Base-by-base conservation (phyloP, 805 yeast genomes). In the Saturnispora sekii region DNA sequence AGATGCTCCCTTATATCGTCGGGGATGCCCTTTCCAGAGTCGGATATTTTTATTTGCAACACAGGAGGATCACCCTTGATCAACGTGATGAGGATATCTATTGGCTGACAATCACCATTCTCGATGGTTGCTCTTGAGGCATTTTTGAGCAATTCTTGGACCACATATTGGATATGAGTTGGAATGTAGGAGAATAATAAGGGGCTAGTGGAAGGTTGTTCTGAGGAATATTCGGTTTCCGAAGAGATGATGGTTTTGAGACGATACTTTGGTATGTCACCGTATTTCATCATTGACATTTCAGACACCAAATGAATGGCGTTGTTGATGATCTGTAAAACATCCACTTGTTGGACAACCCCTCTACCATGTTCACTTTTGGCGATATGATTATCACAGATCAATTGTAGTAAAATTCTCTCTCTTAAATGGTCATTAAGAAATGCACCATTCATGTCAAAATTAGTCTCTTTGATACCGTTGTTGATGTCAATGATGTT, bases 91-190 rank as follows among this genome's bases (percentile, higher is more conserved):
- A 81, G 69, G 0, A 71, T 68, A 10, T 65, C 51, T 2, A 79
- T 62, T 9, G 83, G 81, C 4, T 57, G 51, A n/a, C 34, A 64
- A 8, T 70, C 62, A 15, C 66, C 58, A 45, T 76, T 76, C 59
- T 90, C 97, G 43, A 90, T 81, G 44, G 84, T 88, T 0, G 98
- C 95, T 44, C 96, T 67, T 50, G 83, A 79, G 5, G 96, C 76
- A 62, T 90, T 90, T 63, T 90, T 90, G 53, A 90, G 70, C 16
- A 90, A 65, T 64, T 90, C 98, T 17, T 85, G 85, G 46, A 88
- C 68, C 40, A 90, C 78, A 58, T 93, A 90, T 59, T 90, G 96
- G 43, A 93, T 62, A 59, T 89, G 96, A 80, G 16, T 93, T 86
- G 37, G 90, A 82, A 60, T 87, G 90, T 0, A 96, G 90, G 58